Evolutionary conservation across 2,329 filamentous ascomycete species (phyloP).

Genomic region (Dactylellina drechsleri): DNA sequence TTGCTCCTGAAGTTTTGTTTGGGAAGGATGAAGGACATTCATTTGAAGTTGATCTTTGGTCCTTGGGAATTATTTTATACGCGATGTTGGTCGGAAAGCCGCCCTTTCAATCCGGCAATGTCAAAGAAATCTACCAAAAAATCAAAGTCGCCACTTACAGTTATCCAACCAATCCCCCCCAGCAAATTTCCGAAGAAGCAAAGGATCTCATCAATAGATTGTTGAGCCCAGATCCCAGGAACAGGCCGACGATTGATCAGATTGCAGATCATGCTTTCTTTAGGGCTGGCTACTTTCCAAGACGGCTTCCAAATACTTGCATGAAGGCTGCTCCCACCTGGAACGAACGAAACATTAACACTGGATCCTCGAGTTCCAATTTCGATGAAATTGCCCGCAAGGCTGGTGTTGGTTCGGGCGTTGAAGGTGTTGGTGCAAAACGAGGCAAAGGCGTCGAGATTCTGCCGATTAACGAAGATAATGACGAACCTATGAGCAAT

Average conservation of each 20-base stretch:
- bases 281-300: slow-evolving; percentile 77
- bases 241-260: slow-evolving; percentile 77
- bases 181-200: slow-evolving; percentile 77
- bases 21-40: slow-evolving; percentile 95
- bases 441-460: slow-evolving; percentile 52
- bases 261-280: slow-evolving; percentile 86
- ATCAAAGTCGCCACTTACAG: slow-evolving; percentile 51
- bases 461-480: slow-evolving; percentile 47
- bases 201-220: slow-evolving; percentile 81
- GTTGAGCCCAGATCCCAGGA: slow-evolving; percentile 75
- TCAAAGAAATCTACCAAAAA: slow-evolving; percentile 81
- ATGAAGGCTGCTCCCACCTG: slow-evolving; percentile 65
- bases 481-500: slow-evolving; percentile 44
- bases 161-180: slow-evolving; percentile 70
- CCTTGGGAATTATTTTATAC: slow-evolving; percentile 89
- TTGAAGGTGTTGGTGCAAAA: slow-evolving; percentile 56
- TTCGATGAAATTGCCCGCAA: slow-evolving; percentile 57
- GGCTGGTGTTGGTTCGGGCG: slow-evolving; percentile 57
- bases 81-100: slow-evolving; percentile 96
- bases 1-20: slow-evolving; percentile 90
- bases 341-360: slow-evolving; percentile 55
- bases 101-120: slow-evolving; percentile 91
- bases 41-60: slow-evolving; percentile 88
- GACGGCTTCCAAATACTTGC: slow-evolving; percentile 64
- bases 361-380: slow-evolving; percentile 55